Percentiles rank a stretch among this genome's conserved stretches.
Conservation (phyloP, 176 grass and related monocot species). For the Calamus simplicifolius region DNA sequence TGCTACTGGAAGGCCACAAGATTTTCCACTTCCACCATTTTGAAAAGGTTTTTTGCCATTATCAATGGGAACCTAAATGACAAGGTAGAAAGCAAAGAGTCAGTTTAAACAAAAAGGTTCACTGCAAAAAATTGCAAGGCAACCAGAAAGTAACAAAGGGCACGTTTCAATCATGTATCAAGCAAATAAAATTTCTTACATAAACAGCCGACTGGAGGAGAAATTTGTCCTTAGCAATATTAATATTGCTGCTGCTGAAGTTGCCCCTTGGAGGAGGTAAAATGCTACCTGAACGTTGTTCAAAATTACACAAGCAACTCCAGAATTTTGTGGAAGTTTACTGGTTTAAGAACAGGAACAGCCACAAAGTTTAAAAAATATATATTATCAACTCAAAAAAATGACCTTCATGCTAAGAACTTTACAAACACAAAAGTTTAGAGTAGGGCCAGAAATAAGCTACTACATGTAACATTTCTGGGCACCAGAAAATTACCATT, state of each 20-base stretch:
- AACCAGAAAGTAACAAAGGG: too few relatives aligned
- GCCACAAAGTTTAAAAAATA: neutral
- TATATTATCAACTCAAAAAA: too few relatives aligned
- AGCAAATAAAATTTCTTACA: too few relatives aligned
- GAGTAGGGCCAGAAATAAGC: too few relatives aligned
- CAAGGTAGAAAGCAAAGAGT: slow-evolving; percentile 16
- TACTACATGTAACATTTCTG: too few relatives aligned
- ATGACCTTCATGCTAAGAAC: too few relatives aligned
- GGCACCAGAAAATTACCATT: too few relatives aligned
- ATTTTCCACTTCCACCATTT: slow-evolving; percentile 22
- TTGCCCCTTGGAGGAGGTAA: slow-evolving; percentile 33
- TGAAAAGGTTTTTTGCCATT: slow-evolving; percentile 8
- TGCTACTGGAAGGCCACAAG: slow-evolving; percentile 13
- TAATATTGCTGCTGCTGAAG: slow-evolving; percentile 12
- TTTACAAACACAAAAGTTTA: too few relatives aligned
- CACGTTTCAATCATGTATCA: too few relatives aligned
- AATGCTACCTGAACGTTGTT: slow-evolving; percentile 36
- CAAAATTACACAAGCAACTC: slow-evolving; percentile 23
- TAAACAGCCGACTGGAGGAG: too few relatives aligned
- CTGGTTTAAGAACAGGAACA: slow-evolving; percentile 9
- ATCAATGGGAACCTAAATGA: slow-evolving; percentile 16
- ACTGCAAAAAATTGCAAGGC: slow-evolving; percentile 1
- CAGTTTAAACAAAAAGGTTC: slow-evolving; percentile 25
- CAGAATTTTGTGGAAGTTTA: slow-evolving; percentile 46
- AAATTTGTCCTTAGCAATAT: too few relatives aligned